Evolutionary conservation across 345 rosid species (phyloP).

Genomic region (Eucalyptus caleyi): DNA sequence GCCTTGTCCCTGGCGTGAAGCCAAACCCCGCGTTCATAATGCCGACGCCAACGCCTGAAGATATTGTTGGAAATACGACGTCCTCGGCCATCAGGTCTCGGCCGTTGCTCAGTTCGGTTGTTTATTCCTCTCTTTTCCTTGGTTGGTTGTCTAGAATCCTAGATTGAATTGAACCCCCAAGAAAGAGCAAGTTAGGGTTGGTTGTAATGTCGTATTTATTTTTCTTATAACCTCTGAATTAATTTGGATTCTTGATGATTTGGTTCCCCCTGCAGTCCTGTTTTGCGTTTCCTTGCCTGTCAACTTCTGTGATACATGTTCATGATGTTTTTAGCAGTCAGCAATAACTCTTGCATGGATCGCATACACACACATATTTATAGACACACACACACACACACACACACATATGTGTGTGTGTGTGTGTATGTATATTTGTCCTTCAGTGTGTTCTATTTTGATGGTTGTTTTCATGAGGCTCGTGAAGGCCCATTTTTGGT

Average conservation of each 20-base stretch:
- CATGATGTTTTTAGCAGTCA: not conserved
- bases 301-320: not conserved
- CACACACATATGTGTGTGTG: too few relatives aligned
- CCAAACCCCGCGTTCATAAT: not conserved
- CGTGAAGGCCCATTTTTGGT: rapidly evolving
- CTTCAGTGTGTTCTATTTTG: not conserved
- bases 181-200: not conserved
- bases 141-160: not conserved
- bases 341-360: not conserved
- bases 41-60: not conserved
- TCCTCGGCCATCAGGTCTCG: not conserved
- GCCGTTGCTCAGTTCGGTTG: not conserved
- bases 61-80: not conserved
- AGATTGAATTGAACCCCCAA: not conserved
- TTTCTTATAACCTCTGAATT: not conserved
- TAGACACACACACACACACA: too few relatives aligned
- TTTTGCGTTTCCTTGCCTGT: not conserved
- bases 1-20: not conserved
- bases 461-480: not conserved
- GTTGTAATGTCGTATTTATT: not conserved
- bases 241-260: not conserved
- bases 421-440: not conserved
- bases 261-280: not conserved
- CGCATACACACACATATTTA: too few relatives aligned
- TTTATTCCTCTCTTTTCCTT: not conserved